phyloP scores from a whole-genome alignment of 306 rosid genomes.

The Malus domestica region DNA sequence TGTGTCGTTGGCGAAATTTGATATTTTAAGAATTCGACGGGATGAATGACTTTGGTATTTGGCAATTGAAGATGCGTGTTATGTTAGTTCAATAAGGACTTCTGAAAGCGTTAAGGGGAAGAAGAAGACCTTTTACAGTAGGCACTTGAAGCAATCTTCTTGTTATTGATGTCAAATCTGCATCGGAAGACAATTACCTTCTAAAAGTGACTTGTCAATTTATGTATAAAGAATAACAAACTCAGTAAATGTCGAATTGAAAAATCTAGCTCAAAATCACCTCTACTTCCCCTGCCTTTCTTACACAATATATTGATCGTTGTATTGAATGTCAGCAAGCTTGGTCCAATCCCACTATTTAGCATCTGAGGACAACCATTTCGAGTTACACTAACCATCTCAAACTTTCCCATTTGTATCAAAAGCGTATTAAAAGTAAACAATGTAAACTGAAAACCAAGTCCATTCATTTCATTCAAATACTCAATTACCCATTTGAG shows the following conservation, averaged over 20 bases:
- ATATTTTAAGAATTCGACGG: too few relatives aligned
- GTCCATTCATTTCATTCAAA: conserved; percentile 17
- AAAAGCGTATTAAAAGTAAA: conserved; percentile 39
- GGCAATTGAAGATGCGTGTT: too few relatives aligned
- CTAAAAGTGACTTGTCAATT: background rate
- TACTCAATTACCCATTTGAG: conserved; percentile 19
- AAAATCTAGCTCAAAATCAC: conserved; percentile 24
- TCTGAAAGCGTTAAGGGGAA: too few relatives aligned
- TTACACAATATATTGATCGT: conserved; percentile 33
- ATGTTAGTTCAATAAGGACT: too few relatives aligned
- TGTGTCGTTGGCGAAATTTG: too few relatives aligned
- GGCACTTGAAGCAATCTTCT: too few relatives aligned
- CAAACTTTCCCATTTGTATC: conserved; percentile 37
- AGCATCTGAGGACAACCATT: conserved; percentile 22
- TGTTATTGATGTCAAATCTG: too few relatives aligned
- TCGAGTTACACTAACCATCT: conserved; percentile 28
- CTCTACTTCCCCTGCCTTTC: conserved; percentile 34
- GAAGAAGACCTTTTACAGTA: too few relatives aligned
- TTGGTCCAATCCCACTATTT: conserved; percentile 26
- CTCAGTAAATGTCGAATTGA: background rate
- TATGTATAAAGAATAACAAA: background rate
- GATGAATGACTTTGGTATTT: too few relatives aligned
- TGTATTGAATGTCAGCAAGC: conserved; percentile 33
- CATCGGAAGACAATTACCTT: background rate
- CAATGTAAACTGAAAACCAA: conserved; percentile 31